A percentile compares a stretch with the other conserved stretches of the same genome.
Conservation (phyloP, 768 basidiomycete species). For the Amanita polypyramis region DNA sequence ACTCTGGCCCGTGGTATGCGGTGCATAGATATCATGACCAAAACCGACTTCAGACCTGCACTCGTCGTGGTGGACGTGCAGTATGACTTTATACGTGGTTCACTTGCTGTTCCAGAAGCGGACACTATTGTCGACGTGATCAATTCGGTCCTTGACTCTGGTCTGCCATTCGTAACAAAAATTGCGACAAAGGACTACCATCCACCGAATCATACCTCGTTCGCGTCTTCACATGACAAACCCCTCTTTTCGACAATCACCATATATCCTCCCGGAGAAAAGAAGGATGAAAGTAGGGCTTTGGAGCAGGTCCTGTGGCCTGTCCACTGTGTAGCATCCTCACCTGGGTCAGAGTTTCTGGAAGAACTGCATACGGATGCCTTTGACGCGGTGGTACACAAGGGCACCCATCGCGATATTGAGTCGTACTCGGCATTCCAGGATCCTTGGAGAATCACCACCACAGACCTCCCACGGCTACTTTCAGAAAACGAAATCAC, state of each 20-base stretch:
- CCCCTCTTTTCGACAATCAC: constrained; percentile 29
- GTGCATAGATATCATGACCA: constrained; percentile 7
- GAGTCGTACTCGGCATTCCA: constrained; percentile 81
- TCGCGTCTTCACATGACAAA: constrained; percentile 37
- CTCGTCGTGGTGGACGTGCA: constrained; percentile 74
- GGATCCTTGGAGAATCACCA: constrained; percentile 39
- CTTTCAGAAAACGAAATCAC: constrained; percentile 34
- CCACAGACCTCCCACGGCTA: constrained; percentile 35
- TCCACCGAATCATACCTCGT: constrained; percentile 59
- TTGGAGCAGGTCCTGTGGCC: constrained; percentile 66
- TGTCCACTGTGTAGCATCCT: constrained; percentile 60
- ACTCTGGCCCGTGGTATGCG: too few species aligned
- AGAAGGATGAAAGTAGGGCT: constrained; percentile 17
- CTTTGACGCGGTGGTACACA: constrained; percentile 34
- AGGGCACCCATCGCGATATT: constrained; percentile 47
- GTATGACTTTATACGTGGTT: constrained; percentile 71
- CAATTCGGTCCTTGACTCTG: constrained; percentile 39
- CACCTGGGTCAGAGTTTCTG: constrained; percentile 52
- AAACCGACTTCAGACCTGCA: constrained; percentile 30
- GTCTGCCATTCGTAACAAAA: constrained; percentile 37
- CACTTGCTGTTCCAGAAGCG: constrained; percentile 60
- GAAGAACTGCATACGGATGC: constrained; percentile 31
- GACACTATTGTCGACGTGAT: constrained; percentile 45
- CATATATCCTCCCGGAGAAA: constrained; percentile 29
- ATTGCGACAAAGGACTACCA: constrained; percentile 53